Evolutionary conservation across 1,284 basidiomycete genomes (phyloP), one percentile per base, ranked within the genome.

Genomic region (Trichosporon coremiiforme): DNA sequence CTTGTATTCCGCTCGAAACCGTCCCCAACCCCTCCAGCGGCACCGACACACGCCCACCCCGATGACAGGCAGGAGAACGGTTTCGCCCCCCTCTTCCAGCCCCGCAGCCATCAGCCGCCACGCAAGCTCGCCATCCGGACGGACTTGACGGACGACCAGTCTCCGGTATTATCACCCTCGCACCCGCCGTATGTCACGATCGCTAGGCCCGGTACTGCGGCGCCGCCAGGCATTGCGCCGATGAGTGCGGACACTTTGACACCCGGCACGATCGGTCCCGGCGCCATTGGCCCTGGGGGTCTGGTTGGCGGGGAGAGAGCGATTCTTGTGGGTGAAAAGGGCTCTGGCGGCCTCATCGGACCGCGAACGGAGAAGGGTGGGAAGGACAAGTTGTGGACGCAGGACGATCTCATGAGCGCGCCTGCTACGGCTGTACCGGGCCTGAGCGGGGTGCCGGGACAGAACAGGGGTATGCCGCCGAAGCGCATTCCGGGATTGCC

Each of bases 1-100:
- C 64, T 74, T 50, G 36, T 69, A 13, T 74, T 74, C 53, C 67
- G 66, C 31, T 64, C 57, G 1, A 4, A n/a, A 25, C 36, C 33
- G 1, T 31, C 36, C 13, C 62, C 36, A 8, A 9, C 45, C 0
- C n/a, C 47, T 7, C n/a, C 47, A 7, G 20, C 47, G 47, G 6
- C n/a, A 5, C 47, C 20, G 41, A 17, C 12, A 4, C 10, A 9
- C 38, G 5, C 38, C 10, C 20, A 25, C 50, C 20, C 50, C 50
- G 22, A 55, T 10, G 53, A 55, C 53, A n/a, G 55, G 7, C 29
- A 31, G 25, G 55, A 25, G 25, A 31, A 25, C 55, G 22, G 57
- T 31, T 60, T 60, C 57, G 29, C n/a, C 2, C 57, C 57, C 15
- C 31, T 60, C 15, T 31, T 33, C 17, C 57, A 31, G n/a, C 12